These are phyloP conservation scores for Vitellaria paradoxa DNA, from an alignment of 179 eudicot species.

Conservation along the genomic window DNA sequence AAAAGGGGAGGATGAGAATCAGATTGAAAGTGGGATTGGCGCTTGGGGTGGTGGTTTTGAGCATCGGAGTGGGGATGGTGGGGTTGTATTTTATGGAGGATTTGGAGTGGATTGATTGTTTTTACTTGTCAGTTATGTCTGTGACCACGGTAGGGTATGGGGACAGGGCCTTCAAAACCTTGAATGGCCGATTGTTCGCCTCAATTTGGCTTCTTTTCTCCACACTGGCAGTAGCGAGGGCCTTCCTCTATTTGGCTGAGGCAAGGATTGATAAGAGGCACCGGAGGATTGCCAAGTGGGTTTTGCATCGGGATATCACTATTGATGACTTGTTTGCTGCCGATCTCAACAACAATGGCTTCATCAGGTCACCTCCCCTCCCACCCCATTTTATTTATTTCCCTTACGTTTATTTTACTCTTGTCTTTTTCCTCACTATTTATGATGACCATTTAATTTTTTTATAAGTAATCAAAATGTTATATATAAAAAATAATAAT, in stretches of 20 bases:
- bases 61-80: conserved; percentile 45
- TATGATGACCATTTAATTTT: no score
- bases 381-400: no score
- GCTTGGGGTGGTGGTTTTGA: conserved; percentile 39
- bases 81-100: conserved; percentile 38
- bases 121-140: conserved; percentile 56
- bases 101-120: conserved; percentile 44
- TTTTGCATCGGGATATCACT: conserved; percentile 49
- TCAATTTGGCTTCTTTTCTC: conserved; percentile 60
- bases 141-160: conserved; percentile 77
- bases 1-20: conserved; percentile 65
- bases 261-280: conserved; percentile 64
- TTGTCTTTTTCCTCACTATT: no score
- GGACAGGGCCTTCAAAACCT: conserved; percentile 50
- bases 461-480: no score
- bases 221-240: conserved; percentile 59
- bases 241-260: conserved; percentile 60
- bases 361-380: conserved; percentile 34
- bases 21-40: conserved; percentile 63
- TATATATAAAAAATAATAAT: no score
- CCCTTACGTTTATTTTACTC: no score
- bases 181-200: conserved; percentile 54
- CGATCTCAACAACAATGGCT: conserved; percentile 50
- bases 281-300: conserved; percentile 55
- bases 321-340: conserved; percentile 57